phyloP scores from a whole-genome alignment of 164 flowering plant genomes.

The Chimonanthus praecox region DNA sequence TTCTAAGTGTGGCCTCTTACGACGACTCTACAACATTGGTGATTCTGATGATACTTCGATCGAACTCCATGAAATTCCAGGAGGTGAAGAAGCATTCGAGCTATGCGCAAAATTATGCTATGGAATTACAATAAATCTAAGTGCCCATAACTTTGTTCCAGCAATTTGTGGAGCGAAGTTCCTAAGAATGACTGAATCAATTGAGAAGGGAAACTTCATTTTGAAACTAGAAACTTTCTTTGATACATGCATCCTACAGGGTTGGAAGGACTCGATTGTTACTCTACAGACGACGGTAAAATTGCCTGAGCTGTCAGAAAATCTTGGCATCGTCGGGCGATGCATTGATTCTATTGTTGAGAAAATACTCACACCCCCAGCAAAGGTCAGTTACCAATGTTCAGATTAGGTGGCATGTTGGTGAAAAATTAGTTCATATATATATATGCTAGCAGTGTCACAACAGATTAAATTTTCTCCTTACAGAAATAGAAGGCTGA shows the following conservation, averaged over 20 bases:
- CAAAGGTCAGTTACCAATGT: slow-evolving; percentile 40
- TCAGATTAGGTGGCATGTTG: neutral
- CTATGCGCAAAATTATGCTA: slow-evolving; percentile 89
- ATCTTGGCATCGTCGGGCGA: slow-evolving; percentile 56
- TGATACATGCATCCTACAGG: slow-evolving; percentile 71
- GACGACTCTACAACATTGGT: slow-evolving; percentile 37
- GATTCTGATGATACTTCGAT: slow-evolving; percentile 26
- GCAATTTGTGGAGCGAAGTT: slow-evolving; percentile 79
- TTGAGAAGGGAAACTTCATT: slow-evolving; percentile 64
- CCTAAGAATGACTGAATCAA: slow-evolving; percentile 71
- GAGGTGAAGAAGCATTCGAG: slow-evolving; percentile 87
- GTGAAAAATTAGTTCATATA: neutral
- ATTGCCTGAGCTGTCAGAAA: slow-evolving; percentile 65
- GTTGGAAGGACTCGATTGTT: slow-evolving; percentile 84
- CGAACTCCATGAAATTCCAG: slow-evolving; percentile 77
- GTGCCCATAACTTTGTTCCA: slow-evolving; percentile 66
- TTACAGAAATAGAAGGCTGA: too few species aligned
- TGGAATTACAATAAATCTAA: slow-evolving; percentile 65
- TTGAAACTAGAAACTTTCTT: slow-evolving; percentile 74
- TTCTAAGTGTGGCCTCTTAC: slow-evolving; percentile 76
- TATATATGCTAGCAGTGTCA: too few species aligned
- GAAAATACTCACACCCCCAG: slow-evolving; percentile 60
- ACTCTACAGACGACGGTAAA: slow-evolving; percentile 46
- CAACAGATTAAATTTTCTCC: too few species aligned
- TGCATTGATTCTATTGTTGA: slow-evolving; percentile 74